phyloP scores from a whole-genome alignment of 768 basidiomycete genomes.

The Suillus subaureus region DNA sequence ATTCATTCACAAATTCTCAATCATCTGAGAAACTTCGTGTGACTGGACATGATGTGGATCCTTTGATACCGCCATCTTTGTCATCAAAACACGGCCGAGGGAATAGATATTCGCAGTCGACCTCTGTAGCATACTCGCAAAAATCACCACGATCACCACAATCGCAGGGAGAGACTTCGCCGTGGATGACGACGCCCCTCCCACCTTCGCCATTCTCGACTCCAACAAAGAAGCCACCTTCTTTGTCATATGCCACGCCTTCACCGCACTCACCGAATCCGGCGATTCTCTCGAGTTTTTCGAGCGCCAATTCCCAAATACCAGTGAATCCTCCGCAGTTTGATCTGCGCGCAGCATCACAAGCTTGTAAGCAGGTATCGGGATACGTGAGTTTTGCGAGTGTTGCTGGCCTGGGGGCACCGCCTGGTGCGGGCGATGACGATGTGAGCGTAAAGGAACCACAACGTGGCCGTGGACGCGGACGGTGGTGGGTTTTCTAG shows the following conservation, averaged over 20 bases:
- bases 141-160: slow-evolving; percentile 21
- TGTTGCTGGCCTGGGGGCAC: slow-evolving; percentile 67
- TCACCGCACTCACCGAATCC: slow-evolving; percentile 15
- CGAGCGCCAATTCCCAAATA: slow-evolving; percentile 19
- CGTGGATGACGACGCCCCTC: slow-evolving; percentile 31
- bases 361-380: slow-evolving; percentile 53
- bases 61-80: slow-evolving; percentile 9
- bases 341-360: slow-evolving; percentile 65
- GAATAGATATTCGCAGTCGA: slow-evolving; percentile 18
- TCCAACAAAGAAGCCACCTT: slow-evolving; percentile 23
- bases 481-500: slow-evolving; percentile 36
- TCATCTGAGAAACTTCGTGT: slow-evolving; percentile 29
- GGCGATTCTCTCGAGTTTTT: slow-evolving; percentile 14
- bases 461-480: slow-evolving; percentile 27
- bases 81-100: slow-evolving; percentile 6
- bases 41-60: slow-evolving; percentile 24
- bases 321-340: slow-evolving; percentile 46
- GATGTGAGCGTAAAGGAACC: slow-evolving; percentile 24
- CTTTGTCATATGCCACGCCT: slow-evolving; percentile 8
- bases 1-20: slow-evolving; percentile 24
- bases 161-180: slow-evolving; percentile 22
- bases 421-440: slow-evolving; percentile 48
- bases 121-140: slow-evolving; percentile 18
- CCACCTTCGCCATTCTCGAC: slow-evolving; percentile 35
- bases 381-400: slow-evolving; percentile 72